Conservation (phyloP, 2,329 filamentous ascomycete genomes). For the Pyricularia grisea region DNA sequence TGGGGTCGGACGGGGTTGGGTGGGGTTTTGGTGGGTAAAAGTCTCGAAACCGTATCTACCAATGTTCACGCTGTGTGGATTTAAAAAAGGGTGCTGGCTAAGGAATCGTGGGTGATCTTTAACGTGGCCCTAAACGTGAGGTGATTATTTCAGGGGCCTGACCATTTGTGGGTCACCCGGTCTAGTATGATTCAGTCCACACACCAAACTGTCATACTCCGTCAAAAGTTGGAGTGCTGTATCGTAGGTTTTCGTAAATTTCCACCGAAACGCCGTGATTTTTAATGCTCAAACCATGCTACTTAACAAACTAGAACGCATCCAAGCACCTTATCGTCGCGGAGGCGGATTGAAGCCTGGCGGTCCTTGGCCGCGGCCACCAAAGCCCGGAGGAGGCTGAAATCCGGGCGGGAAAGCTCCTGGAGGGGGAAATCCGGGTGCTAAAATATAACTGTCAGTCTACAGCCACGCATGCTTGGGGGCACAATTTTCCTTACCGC, state of each 20-base stretch:
- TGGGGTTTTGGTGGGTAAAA: no score
- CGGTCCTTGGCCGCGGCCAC: conserved; percentile 45
- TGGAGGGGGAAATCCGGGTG: conserved; percentile 25
- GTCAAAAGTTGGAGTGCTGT: not conserved
- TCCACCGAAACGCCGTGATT: conserved; percentile 6
- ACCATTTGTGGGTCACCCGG: no score
- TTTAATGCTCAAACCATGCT: conserved; percentile 4
- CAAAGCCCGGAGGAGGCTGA: conserved; percentile 49
- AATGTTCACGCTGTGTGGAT: no score
- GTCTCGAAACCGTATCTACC: no score
- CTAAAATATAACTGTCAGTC: conserved; percentile 24
- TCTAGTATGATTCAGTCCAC: not conserved
- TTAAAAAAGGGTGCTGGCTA: no score
- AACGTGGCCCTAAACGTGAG: no score
- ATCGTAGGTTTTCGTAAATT: not conserved
- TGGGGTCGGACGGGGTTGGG: no score
- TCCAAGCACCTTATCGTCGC: conserved; percentile 35
- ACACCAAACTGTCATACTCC: not conserved
- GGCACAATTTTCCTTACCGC: conserved; percentile 31
- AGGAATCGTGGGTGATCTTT: no score
- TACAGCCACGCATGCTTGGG: not conserved
- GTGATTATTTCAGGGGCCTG: no score
- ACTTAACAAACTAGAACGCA: not conserved
- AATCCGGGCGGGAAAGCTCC: conserved; percentile 31
- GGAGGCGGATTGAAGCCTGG: conserved; percentile 69